Evolutionary conservation across 192 early-diverging fungal species (phyloP).

Genomic region (Podila verticillata): DNA sequence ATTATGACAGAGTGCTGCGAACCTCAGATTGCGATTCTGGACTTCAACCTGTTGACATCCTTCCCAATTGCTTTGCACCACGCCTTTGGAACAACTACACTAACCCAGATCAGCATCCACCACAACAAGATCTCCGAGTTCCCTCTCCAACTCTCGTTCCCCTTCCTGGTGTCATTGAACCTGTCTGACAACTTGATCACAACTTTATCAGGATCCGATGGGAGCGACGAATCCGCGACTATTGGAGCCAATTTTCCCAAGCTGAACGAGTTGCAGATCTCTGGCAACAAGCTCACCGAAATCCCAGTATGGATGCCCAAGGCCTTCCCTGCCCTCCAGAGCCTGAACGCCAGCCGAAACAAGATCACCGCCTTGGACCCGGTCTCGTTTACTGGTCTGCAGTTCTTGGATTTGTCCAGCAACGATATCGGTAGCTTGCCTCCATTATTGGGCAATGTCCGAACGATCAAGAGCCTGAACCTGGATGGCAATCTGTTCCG

Average conservation of each 20-base stretch:
- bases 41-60: conserved; percentile 43
- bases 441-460: conserved; percentile 57
- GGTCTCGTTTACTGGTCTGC: conserved; percentile 52
- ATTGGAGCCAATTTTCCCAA: conserved; percentile 53
- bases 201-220: neutral
- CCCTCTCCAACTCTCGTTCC: conserved; percentile 49
- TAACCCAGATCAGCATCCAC: conserved; percentile 58
- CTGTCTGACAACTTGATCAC: conserved; percentile 59
- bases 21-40: conserved; percentile 31
- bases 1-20: conserved; percentile 35
- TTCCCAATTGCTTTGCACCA: conserved; percentile 32
- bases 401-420: conserved; percentile 60
- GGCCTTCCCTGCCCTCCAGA: conserved; percentile 55
- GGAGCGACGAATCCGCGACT: neutral
- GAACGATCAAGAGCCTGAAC: conserved; percentile 53
- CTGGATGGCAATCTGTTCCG: conserved; percentile 67
- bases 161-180: conserved; percentile 50
- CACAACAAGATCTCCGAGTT: conserved; percentile 61
- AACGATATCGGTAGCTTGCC: conserved; percentile 65
- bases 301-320: conserved; percentile 52
- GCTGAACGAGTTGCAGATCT: conserved; percentile 55
- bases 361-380: conserved; percentile 52
- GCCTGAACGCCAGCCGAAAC: conserved; percentile 53
- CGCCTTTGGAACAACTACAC: conserved; percentile 25
- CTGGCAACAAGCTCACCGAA: conserved; percentile 41